phyloP scores from a whole-genome alignment of 306 rosid genomes.

The Sophora flavescens region DNA sequence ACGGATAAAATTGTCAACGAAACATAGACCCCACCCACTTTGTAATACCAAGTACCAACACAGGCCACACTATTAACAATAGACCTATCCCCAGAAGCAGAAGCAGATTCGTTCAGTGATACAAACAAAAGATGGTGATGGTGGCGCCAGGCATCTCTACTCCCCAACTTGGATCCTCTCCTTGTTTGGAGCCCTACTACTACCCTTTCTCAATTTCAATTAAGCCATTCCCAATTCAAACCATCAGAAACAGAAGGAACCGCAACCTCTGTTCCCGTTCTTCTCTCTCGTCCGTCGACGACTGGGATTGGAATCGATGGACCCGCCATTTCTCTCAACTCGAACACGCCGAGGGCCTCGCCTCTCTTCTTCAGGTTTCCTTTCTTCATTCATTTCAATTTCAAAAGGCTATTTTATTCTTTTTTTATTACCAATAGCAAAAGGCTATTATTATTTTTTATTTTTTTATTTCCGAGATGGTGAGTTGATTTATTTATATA shows the following conservation, averaged over 20 bases:
- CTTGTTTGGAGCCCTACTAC: conserved; percentile 48
- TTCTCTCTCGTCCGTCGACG: conserved; percentile 29
- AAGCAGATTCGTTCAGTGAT: too few species aligned
- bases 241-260: conserved; percentile 36
- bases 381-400: not conserved
- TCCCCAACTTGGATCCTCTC: conserved; percentile 58
- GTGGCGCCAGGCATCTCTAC: conserved; percentile 53
- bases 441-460: not conserved
- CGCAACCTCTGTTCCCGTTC: conserved; percentile 59
- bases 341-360: conserved; percentile 76
- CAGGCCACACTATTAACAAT: too few species aligned
- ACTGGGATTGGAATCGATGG: conserved; percentile 85
- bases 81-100: too few species aligned
- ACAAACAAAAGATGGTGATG: conserved; percentile 23
- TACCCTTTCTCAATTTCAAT: conserved; percentile 26
- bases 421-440: too few species aligned
- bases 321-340: conserved; percentile 78
- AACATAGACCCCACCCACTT: too few species aligned
- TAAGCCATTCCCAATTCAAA: conserved; percentile 38
- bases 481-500: not conserved
- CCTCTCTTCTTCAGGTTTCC: conserved; percentile 73
- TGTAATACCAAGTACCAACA: too few species aligned
- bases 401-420: too few species aligned
- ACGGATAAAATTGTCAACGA: too few species aligned
- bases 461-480: too few species aligned